Percentiles rank a stretch among this genome's conserved stretches.
Evolutionary conservation across 2,329 filamentous ascomycete genomes (phyloP).

Genomic region (Pseudogymnoascus sp.): DNA sequence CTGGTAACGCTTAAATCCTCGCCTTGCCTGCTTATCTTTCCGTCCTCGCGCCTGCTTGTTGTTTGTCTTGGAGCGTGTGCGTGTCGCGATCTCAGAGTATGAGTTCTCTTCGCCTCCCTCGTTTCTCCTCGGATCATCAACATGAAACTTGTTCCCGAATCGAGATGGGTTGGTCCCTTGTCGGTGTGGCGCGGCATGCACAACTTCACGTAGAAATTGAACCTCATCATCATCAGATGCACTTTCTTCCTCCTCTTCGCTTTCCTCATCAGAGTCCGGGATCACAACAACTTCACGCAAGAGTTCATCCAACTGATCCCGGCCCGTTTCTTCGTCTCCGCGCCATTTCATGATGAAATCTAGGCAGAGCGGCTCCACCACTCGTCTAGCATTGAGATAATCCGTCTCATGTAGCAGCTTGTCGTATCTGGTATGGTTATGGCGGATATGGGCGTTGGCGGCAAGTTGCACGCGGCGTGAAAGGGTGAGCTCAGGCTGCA

Average conservation of each 20-base stretch:
- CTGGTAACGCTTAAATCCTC: constrained; percentile 27
- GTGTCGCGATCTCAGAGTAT: constrained; percentile 16
- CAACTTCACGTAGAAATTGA: constrained; percentile 9
- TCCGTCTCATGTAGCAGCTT: constrained; percentile 47
- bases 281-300: constrained; percentile 58
- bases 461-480: constrained; percentile 56
- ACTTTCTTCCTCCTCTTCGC: constrained; percentile 14
- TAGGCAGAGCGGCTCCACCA: constrained; percentile 51
- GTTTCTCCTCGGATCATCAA: constrained; percentile 5
- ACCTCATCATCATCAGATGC: constrained; percentile 16
- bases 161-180: neutral
- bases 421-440: constrained; percentile 59
- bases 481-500: constrained; percentile 46
- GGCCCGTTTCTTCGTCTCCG: constrained; percentile 59
- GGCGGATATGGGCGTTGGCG: constrained; percentile 57
- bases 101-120: neutral
- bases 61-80: constrained; percentile 16
- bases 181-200: neutral
- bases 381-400: constrained; percentile 51
- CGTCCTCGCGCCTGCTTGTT: constrained; percentile 8
- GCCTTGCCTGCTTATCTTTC: constrained; percentile 20
- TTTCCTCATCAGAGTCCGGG: constrained; percentile 27
- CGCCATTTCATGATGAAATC: constrained; percentile 63
- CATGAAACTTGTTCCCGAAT: neutral
- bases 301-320: constrained; percentile 59